Base-by-base conservation (phyloP, 1,284 basidiomycete genomes). In the Neonothopanus nambi region DNA sequence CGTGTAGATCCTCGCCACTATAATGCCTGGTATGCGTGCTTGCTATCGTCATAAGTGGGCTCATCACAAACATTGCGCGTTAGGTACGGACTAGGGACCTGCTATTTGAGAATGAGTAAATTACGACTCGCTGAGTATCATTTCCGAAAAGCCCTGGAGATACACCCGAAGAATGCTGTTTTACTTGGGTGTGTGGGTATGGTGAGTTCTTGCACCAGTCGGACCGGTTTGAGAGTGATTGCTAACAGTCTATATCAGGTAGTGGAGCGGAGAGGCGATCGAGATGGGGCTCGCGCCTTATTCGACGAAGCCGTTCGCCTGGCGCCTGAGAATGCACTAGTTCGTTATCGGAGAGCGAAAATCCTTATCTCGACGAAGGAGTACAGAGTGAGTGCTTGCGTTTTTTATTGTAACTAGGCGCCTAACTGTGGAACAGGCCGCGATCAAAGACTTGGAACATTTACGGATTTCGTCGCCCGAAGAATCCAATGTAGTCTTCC, bases 71-170 rank as follows among this genome's bases (percentile, higher is more conserved):
- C 66, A 64, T 66, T 65, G 54, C 57, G 8, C n/a, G 51, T 48
- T 67, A 95, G 93, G 93, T 98, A 97, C 72, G 95, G 95, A n/a
- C 77, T 98, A 61, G 95, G 95, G 51, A 89, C 91, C 46, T 95
- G 93, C 66, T 98, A 96, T 77, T 78, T 95, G 68, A 82, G 91
- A 62, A 90, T 89, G 80, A 95, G 90, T 72, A 95, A 95, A 75
- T 76, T 90, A 59, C 84, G 89, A 50, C 77, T 95, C 57, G 94
- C 95, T 36, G 93, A 97, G 69, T 97, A 95, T 74, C 94, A 97
- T 73, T 97, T 93, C 75, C 82, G 90, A 61, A 89, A 88, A 67
- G 95, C 95, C 3, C 79, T 86, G 33, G 84, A 91, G 62, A 95
- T 98, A 67, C 93, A 97, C 70, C 91, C 93, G 41, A 82, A 85